Base-by-base conservation (phyloP, 345 rosid species). In the Salix caprea region DNA sequence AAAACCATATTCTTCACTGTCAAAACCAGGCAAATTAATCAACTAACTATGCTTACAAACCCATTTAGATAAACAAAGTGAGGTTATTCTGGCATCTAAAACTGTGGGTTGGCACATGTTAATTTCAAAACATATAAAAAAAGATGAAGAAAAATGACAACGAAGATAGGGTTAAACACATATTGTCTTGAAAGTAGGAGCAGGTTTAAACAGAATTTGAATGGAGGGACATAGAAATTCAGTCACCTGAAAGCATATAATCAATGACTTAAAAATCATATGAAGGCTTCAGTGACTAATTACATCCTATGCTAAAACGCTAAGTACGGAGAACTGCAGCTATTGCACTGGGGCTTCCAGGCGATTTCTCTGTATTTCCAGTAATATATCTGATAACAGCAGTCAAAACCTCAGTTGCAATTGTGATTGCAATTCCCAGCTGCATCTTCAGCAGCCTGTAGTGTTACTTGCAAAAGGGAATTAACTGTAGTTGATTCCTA, bases 1-100 rank as follows among this genome's bases (percentile, higher is more conserved):
- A 48, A 66, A 73, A 72, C 24, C n/a, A 72, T 62, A 40, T 40
- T 12, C 62, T 72, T 65, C 28, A 72, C 50, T 32, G 32, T 36
- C 30, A 67, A 0, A 34, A 36, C 26, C 60, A 39, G 72, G 32
- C 56, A 56, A 66, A 56, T 58, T 18, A 19, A 19, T 58, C 32
- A 21, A 42, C 65, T n/a, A 60, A 15, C 56, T 15, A 50, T 34
- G 71, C 62, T 26, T 23, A 16, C 16, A 24, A 5, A 50, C 2
- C 18, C 56, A 23, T 32, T 61, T 28, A 10, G 32, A 61, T n/a
- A 61, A 61, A 61, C 30, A n/a, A 24, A 61, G 28, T 61, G 34
- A n/a, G 18, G 56, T 15, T 50, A 50, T 50, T 23, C 16, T 30
- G 36, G 54, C 58, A 40, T 24, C 40, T 32, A 50, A 58, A 61